These are phyloP conservation scores for Trypanosoma melophagium DNA, from an alignment of 208 protist species.

Conservation along the genomic window DNA sequence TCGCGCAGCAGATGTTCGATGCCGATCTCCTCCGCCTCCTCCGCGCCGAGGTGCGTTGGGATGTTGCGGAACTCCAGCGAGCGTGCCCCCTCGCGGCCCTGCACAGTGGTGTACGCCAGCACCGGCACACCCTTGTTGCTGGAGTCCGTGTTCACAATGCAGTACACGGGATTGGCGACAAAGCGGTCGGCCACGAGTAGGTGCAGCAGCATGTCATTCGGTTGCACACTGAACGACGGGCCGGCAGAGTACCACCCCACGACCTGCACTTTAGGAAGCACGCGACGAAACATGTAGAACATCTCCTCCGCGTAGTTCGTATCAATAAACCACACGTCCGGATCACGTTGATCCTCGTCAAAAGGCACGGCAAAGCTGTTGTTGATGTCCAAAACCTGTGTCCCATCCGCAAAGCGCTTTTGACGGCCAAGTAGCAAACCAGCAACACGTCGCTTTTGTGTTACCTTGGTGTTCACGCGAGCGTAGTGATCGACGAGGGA, in stretches of 20 bases:
- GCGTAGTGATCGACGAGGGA: constrained; percentile 99
- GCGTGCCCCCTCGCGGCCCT: constrained; percentile 70
- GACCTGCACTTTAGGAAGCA: constrained; percentile 97
- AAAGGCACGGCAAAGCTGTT: constrained; percentile 99
- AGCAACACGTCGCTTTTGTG: constrained; percentile 94
- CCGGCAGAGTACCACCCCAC: constrained; percentile 99
- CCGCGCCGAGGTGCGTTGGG: constrained; percentile 93
- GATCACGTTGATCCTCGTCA: constrained; percentile 97
- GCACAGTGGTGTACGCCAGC: constrained; percentile 89
- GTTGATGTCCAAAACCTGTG: constrained; percentile 88
- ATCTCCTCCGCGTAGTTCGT: constrained; percentile 95
- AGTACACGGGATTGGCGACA: constrained; percentile 90
- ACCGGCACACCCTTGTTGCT: constrained; percentile 89
- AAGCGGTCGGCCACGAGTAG: constrained; percentile 94
- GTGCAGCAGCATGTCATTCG: constrained; percentile 97
- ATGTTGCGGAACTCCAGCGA: constrained; percentile 91
- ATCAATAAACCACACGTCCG: constrained; percentile 99
- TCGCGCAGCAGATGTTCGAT: constrained; percentile 99
- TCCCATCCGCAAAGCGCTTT: constrained; percentile 43
- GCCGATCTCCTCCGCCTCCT: constrained; percentile 99
- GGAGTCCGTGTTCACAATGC: constrained; percentile 89
- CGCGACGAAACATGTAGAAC: constrained; percentile 98
- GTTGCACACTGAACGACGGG: constrained; percentile 92
- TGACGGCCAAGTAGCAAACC: constrained; percentile 96
- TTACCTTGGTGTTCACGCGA: constrained; percentile 92